Percentiles rank a stretch among this genome's conserved stretches.
Evolutionary conservation across 1,284 basidiomycete species (phyloP).

Genomic region (Sanghuangporus weigelae): DNA sequence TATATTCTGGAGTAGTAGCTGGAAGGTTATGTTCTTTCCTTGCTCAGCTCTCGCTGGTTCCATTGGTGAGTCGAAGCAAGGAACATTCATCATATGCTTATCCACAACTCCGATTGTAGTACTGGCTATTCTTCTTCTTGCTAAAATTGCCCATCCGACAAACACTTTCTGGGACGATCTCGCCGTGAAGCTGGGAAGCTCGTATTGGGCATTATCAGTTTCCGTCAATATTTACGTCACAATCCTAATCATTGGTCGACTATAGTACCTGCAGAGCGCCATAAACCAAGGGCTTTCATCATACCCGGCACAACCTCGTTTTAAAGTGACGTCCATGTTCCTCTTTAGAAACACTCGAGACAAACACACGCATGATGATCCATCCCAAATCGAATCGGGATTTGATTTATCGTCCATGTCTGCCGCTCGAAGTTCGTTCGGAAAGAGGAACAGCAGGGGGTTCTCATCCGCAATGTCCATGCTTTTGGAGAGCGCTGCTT

Average conservation of each 20-base stretch:
- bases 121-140: slow-evolving; percentile 2
- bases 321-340: too few species aligned
- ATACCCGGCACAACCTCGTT: background rate
- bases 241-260: slow-evolving; percentile 1
- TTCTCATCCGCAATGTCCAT: slow-evolving; percentile 2
- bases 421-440: background rate
- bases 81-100: background rate
- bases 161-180: background rate
- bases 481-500: slow-evolving; percentile 7
- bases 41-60: background rate
- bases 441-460: background rate
- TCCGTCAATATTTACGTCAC: slow-evolving; percentile 9
- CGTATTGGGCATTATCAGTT: slow-evolving; percentile 9
- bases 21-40: background rate
- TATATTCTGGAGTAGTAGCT: background rate
- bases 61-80: background rate
- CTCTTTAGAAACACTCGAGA: too few species aligned
- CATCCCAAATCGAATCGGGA: background rate
- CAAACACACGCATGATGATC: too few species aligned
- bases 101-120: background rate
- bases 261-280: background rate
- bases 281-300: background rate
- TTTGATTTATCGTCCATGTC: background rate
- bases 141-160: background rate
- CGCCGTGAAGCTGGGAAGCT: background rate